phyloP scores from a whole-genome alignment of 306 rosid species.

The Corylus heterophylla region DNA sequence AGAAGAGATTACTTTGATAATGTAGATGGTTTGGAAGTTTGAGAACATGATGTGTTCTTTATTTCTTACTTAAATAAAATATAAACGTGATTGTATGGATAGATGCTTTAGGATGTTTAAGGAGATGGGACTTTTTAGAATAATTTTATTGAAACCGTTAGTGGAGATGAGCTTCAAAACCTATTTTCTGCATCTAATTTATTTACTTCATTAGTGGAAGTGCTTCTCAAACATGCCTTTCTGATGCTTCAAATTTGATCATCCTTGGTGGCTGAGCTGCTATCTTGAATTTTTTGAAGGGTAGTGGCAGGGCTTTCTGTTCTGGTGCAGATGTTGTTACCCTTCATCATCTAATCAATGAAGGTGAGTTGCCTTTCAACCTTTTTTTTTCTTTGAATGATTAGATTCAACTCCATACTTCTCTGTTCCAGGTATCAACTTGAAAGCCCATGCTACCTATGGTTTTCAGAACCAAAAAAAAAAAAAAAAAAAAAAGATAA shows the following conservation, averaged over 20 bases:
- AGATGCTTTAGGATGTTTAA: background rate
- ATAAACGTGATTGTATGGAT: background rate
- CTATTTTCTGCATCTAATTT: background rate
- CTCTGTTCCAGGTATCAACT: conserved; percentile 14
- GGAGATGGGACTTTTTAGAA: background rate
- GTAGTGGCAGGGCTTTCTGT: conserved; percentile 90
- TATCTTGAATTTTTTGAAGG: conserved; percentile 54
- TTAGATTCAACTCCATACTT: conserved; percentile 3
- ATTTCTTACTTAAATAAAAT: background rate
- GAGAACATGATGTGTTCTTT: background rate
- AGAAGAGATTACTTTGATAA: background rate
- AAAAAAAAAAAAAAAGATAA: background rate
- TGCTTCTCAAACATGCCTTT: background rate
- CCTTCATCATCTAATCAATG: conserved; percentile 59
- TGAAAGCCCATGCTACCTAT: background rate
- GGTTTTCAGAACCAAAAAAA: background rate
- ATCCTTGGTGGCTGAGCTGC: conserved; percentile 36
- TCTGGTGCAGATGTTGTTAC: conserved; percentile 81
- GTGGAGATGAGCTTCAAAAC: background rate
- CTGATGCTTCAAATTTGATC: conserved; percentile 17
- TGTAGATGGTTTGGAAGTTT: background rate
- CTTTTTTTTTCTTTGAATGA: conserved; percentile 12
- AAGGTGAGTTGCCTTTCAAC: conserved; percentile 50
- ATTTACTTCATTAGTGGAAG: background rate
- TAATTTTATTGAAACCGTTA: background rate